These are phyloP conservation scores for Sphagnurus paluster DNA, from an alignment of 1,284 basidiomycete genomes.

Conservation along the genomic window DNA sequence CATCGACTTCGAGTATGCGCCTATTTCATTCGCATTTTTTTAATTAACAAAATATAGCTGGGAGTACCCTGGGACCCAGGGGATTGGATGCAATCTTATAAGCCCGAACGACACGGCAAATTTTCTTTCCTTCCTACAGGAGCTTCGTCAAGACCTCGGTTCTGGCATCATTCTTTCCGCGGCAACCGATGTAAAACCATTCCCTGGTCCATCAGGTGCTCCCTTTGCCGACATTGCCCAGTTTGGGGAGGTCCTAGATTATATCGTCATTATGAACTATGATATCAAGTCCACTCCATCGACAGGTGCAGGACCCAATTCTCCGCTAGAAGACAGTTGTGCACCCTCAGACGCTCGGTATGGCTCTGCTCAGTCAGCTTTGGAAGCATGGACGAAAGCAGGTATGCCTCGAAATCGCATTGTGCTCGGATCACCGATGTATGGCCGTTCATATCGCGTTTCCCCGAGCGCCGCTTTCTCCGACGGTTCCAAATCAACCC, in stretches of 20 bases:
- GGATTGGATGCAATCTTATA: conserved; percentile 73
- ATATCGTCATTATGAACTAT: conserved; percentile 87
- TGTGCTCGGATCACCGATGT: conserved; percentile 76
- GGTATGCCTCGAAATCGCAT: conserved; percentile 76
- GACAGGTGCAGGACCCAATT: conserved; percentile 69
- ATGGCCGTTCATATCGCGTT: conserved; percentile 65
- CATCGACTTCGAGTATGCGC: conserved; percentile 80
- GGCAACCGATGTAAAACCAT: conserved; percentile 71
- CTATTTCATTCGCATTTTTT: conserved; percentile 3
- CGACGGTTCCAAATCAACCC: conserved; percentile 23
- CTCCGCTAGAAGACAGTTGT: conserved; percentile 80
- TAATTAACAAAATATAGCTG: conserved; percentile 59
- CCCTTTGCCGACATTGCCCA: conserved; percentile 65
- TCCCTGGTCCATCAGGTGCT: conserved; percentile 54
- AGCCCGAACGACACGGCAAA: conserved; percentile 68
- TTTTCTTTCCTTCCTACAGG: conserved; percentile 73
- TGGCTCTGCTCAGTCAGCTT: conserved; percentile 76
- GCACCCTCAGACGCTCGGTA: conserved; percentile 56
- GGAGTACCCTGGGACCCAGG: conserved; percentile 79
- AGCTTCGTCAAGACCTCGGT: conserved; percentile 62
- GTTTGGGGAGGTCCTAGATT: conserved; percentile 76
- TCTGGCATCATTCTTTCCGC: conserved; percentile 70
- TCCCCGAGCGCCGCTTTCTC: conserved; percentile 33
- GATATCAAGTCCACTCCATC: conserved; percentile 68
- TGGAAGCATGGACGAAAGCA: conserved; percentile 73